Conservation (phyloP, 2,329 filamentous ascomycete genomes). For the Keithomyces neogunnii region DNA sequence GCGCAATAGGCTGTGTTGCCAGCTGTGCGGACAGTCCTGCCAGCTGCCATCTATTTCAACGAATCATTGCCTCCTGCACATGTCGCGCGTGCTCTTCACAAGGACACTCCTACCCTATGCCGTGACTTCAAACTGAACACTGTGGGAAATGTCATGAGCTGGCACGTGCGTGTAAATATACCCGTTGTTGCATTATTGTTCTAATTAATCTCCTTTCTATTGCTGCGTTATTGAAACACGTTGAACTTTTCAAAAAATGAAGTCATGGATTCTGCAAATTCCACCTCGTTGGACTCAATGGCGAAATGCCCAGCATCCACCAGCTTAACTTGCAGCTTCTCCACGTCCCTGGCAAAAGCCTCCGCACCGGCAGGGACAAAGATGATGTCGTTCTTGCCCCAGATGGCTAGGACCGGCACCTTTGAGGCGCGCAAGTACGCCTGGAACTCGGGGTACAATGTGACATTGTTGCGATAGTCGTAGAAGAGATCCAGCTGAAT, state of each 20-base stretch:
- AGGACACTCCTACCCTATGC: too few species aligned
- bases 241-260: conserved; percentile 6
- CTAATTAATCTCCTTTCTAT: not conserved
- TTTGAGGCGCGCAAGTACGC: conserved; percentile 40
- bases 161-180: too few species aligned
- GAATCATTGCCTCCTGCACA: too few species aligned
- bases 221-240: not conserved
- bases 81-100: too few species aligned
- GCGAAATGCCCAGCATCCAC: conserved; percentile 52
- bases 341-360: conserved; percentile 42
- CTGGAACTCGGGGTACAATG: conserved; percentile 46
- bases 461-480: conserved; percentile 47
- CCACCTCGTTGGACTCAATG: conserved; percentile 21
- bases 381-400: conserved; percentile 48
- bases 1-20: too few species aligned
- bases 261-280: conserved; percentile 14
- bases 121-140: too few species aligned
- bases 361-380: conserved; percentile 43
- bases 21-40: too few species aligned
- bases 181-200: too few species aligned
- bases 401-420: conserved; percentile 47
- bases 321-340: conserved; percentile 36
- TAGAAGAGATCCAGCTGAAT: conserved; percentile 48
- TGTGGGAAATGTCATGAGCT: too few species aligned
- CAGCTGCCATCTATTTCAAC: too few species aligned